A percentile compares a stretch with the other conserved stretches of the same genome.
phyloP scores from a whole-genome alignment of 495 filamentous ascomycete genomes.

The Hypoxylon fragiforme region DNA sequence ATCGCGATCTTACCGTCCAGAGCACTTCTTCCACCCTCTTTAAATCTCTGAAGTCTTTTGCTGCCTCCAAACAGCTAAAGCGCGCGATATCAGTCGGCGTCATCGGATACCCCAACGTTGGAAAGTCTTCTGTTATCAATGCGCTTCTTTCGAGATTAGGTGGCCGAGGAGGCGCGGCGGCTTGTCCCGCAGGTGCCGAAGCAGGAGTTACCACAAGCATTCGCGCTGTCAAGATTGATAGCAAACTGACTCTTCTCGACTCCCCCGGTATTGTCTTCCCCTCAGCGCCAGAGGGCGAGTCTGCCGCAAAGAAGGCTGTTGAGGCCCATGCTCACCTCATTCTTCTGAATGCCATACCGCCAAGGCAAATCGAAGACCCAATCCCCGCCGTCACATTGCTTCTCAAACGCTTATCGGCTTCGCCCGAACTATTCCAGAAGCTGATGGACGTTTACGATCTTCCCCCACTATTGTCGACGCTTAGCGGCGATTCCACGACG shows the following conservation, averaged over 20 bases:
- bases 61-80: slow-evolving; percentile 81
- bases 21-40: slow-evolving; percentile 87
- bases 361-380: slow-evolving; percentile 91
- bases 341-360: slow-evolving; percentile 87
- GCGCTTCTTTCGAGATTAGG: slow-evolving; percentile 81
- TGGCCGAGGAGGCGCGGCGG: slow-evolving; percentile 59
- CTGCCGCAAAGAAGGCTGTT: slow-evolving; percentile 54
- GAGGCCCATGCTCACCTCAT: slow-evolving; percentile 83
- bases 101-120: slow-evolving; percentile 96
- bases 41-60: slow-evolving; percentile 86
- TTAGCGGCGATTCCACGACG: slow-evolving; percentile 74
- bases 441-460: slow-evolving; percentile 81
- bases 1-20: slow-evolving; percentile 84
- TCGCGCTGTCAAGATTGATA: slow-evolving; percentile 90
- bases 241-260: slow-evolving; percentile 90
- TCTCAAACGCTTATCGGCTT: slow-evolving; percentile 72
- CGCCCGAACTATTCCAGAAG: slow-evolving; percentile 70
- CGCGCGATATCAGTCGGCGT: slow-evolving; percentile 89
- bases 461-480: slow-evolving; percentile 67
- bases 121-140: slow-evolving; percentile 97
- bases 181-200: slow-evolving; percentile 88
- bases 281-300: slow-evolving; percentile 38
- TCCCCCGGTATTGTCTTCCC: slow-evolving; percentile 97
- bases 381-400: slow-evolving; percentile 82
- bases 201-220: slow-evolving; percentile 90